A percentile compares a stretch with the other conserved stretches of the same genome.
Conservation (phyloP, 768 basidiomycete genomes). For the Termitomyces sp. region DNA sequence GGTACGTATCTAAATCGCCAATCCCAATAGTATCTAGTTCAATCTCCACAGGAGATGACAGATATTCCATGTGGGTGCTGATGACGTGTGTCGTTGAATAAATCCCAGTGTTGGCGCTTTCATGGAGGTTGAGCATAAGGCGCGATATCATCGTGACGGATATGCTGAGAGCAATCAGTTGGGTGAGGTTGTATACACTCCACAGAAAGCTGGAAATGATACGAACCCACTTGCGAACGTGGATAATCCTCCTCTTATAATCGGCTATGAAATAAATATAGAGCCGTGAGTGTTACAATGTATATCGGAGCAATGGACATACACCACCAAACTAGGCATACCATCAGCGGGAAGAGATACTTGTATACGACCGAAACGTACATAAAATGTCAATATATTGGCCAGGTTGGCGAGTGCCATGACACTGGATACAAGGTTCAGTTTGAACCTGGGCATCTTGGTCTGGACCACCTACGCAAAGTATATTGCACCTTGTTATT, state of each 20-base stretch:
- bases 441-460: not conserved
- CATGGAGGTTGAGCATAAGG: constrained; percentile 53
- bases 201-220: not conserved
- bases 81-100: constrained; percentile 16
- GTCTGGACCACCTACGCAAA: constrained; percentile 39
- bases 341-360: not conserved
- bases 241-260: constrained; percentile 43
- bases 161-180: constrained; percentile 27
- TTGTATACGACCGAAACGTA: not conserved
- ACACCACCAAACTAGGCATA: constrained; percentile 23
- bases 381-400: not conserved
- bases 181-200: not conserved
- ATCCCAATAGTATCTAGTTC: constrained; percentile 27
- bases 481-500: constrained; percentile 47
- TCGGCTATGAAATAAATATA: constrained; percentile 33
- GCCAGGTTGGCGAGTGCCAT: constrained; percentile 32
- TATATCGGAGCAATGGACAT: not conserved
- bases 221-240: constrained; percentile 47
- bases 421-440: constrained; percentile 27
- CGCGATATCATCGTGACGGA: constrained; percentile 53
- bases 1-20: constrained; percentile 6
- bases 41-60: constrained; percentile 3
- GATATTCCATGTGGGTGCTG: constrained; percentile 19
- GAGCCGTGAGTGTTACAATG: not conserved
- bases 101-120: constrained; percentile 32